Evolutionary conservation across 192 early-diverging fungal species (phyloP).

Genomic region (Coemansia biformis): DNA sequence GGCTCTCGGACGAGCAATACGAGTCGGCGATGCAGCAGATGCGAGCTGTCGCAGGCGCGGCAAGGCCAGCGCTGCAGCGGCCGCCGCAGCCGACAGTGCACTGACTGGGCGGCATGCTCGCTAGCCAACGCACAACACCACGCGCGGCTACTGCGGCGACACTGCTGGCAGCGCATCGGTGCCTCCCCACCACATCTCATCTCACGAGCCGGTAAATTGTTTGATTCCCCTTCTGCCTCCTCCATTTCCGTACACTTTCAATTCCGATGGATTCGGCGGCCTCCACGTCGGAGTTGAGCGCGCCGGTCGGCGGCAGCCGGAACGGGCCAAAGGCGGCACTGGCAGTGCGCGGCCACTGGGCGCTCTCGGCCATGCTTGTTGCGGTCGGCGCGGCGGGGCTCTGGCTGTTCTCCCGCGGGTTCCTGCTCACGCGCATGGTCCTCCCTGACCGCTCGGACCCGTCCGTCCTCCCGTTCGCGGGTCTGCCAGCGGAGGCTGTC

Average conservation of each 20-base stretch:
- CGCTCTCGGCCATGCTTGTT: conserved; percentile 13
- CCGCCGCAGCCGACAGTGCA: background rate
- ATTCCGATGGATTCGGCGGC: no score
- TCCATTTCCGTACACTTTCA: no score
- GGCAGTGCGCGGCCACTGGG: conserved; percentile 27
- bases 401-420: conserved; percentile 67
- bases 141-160: no score
- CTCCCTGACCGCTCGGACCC: conserved; percentile 53
- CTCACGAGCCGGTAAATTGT: no score
- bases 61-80: no score
- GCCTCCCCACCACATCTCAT: no score
- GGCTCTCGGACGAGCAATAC: conserved; percentile 36
- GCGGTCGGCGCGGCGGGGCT: conserved; percentile 38
- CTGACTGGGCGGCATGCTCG: background rate
- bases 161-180: no score
- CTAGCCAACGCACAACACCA: no score
- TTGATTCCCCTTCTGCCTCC: no score
- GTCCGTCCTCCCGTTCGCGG: conserved; percentile 10
- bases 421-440: conserved; percentile 63
- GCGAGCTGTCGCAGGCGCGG: background rate
- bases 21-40: conserved; percentile 31
- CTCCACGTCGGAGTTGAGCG: no score
- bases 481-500: background rate
- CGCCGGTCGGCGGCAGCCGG: background rate
- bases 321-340: background rate